Base-by-base conservation (phyloP, 192 early-diverging fungal species). In the Chytriomyces sp. region DNA sequence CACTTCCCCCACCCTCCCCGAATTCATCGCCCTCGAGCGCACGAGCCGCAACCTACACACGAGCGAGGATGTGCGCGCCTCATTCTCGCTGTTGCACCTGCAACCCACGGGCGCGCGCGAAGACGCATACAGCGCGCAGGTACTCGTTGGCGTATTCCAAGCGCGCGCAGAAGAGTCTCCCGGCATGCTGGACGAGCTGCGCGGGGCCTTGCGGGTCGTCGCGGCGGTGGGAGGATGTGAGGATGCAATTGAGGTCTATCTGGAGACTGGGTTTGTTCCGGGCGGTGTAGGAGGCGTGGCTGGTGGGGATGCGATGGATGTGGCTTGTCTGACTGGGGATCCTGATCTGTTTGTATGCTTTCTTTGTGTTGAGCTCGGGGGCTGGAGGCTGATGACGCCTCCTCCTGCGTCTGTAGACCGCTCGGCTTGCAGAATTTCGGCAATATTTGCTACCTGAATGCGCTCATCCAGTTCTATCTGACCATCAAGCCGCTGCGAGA, bases 391-490 rank as follows among this genome's bases (percentile, higher is more conserved):
- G 31, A 36, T 60, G 41, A 12, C 41, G 19, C n/a, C 22, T 56
- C 5, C 30, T 6, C n/a, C 59, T 61, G 59, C 19, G n/a, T 31
- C 56, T 3, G n/a, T 38, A 70, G 68, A 39, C 72, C 72, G 6
- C 39, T 64, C 33, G 72, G 72, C 22, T 37, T 73, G 7, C 25
- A 66, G 25, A 73, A 73, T 39, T 65, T 73, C 64, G 72, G 72
- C 5, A 64, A 64, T n/a, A 64, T 66, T 39, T 73, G 72, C 54
- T 73, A 73, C 55, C 22, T 73, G 40, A 73, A 73, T 32, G 44
- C 72, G 17, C 38, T 73, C 2, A 33, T 73, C 22, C 72, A 73
- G 33, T 73, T 65, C 39, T 73, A 65, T 34, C 25, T 44, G 8
- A 73, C 62, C 30, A 57, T 73, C 62, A 73, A 56, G 26, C 72